A percentile compares a stretch with the other conserved stretches of the same genome.
phyloP scores from a whole-genome alignment of 2,329 filamentous ascomycete species.

The Aureobasidium sp. region DNA sequence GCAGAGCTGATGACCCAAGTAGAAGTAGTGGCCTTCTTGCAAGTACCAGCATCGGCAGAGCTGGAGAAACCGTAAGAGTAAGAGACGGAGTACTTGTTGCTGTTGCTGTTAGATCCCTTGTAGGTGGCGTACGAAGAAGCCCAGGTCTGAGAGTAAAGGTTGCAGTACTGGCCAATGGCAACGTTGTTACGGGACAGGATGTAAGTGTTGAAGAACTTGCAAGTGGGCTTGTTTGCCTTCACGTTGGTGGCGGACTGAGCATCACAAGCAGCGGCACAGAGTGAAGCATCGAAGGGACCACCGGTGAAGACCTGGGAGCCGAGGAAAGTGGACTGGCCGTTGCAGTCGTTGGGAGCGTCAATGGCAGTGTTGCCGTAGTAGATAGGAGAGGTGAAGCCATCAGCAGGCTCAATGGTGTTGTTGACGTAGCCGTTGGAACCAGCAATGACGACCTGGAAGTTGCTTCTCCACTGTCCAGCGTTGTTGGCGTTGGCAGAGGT shows the following conservation, averaged over 20 bases:
- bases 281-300: conserved; percentile 21
- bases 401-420: conserved; percentile 20
- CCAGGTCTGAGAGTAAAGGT: conserved; percentile 19
- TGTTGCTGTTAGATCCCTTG: conserved; percentile 14
- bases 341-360: conserved; percentile 24
- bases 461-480: conserved; percentile 16
- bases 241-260: conserved; percentile 17
- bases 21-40: conserved; percentile 10
- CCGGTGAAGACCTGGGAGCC: conserved; percentile 18
- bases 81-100: conserved; percentile 14
- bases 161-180: conserved; percentile 22
- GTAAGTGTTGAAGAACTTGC: conserved; percentile 19
- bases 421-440: conserved; percentile 25
- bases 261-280: conserved; percentile 23
- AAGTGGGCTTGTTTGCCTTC: conserved; percentile 13
- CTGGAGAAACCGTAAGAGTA: conserved; percentile 16
- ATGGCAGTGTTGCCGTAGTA: conserved; percentile 22
- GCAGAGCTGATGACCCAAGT: conserved; percentile 8
- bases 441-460: conserved; percentile 26
- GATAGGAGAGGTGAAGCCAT: conserved; percentile 16
- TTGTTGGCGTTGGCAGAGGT: conserved; percentile 14
- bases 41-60: conserved; percentile 13
- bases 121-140: conserved; percentile 17
- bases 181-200: conserved; percentile 14
- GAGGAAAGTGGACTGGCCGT: conserved; percentile 18